Evolutionary conservation across 352 stramenopile species (phyloP), one percentile per base, ranked within the genome.

Genomic region (Nothophytophthora sp.): DNA sequence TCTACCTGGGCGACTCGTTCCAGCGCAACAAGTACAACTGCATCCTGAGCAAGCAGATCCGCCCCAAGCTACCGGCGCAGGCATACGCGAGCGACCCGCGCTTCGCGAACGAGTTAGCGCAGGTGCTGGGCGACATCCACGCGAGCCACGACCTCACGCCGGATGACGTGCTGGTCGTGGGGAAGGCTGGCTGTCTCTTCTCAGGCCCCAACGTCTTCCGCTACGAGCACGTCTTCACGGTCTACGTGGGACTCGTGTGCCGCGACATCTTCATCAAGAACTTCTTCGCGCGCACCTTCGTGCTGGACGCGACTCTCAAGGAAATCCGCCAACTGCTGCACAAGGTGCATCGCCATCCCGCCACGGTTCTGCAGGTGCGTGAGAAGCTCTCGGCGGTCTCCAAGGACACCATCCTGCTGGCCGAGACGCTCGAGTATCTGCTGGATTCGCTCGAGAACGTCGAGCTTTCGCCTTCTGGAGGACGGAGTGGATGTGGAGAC

Each of bases 11-110:
- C 19, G 95, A 99, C 63, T 93, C 91, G 13, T 83, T 86, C 23
- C 96, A 98, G 61, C 76, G 96, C 19, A 98, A 99, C 73, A 99
- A 99, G 65, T 96, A 98, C 61, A 99, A 99, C 55, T 90, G 98
- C 36, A 97, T 99, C 39, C 90, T 99, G 34, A 96, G 96, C 27
- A 98, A 97, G 51, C 84, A 98, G 55, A 99, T 99, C 44, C 93
- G 77, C 1, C 96, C 96, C 0, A 96, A 99, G 64, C 76, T 99
- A 15, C 96, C 95, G 11, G 96, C 96, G 0, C 77, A 92, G 45
- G 95, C 98, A 60, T 99, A 98, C 74, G 92, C 98, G 61, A 80
- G 83, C 58, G 97, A 97, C 41, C 81, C 89, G 24, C 73, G 96
- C 36, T 98, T 98, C 52, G 95, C 97, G 25, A 99, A 99, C 62